phyloP scores from a whole-genome alignment of 1,284 basidiomycete genomes.

The Ustilago cynodontis region DNA sequence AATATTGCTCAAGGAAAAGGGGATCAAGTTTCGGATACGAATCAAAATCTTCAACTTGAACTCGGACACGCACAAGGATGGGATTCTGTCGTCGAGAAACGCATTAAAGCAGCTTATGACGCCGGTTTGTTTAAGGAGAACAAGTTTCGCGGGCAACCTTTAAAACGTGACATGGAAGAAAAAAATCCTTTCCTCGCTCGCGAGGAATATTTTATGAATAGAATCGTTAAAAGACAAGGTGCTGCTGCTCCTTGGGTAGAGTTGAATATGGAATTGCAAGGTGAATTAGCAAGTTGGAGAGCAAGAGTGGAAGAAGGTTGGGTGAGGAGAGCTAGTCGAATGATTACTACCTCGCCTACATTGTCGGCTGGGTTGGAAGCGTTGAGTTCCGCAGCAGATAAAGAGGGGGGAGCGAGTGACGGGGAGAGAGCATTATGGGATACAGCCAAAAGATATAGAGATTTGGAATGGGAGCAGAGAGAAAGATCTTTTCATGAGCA shows the following conservation, averaged over 20 bases:
- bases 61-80: constrained; percentile 55
- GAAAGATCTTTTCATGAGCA: constrained; percentile 72
- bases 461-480: constrained; percentile 80
- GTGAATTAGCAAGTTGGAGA: constrained; percentile 77
- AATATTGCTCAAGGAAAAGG: constrained; percentile 63
- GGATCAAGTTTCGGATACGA: constrained; percentile 62
- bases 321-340: constrained; percentile 77
- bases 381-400: constrained; percentile 25
- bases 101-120: constrained; percentile 75
- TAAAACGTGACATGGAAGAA: constrained; percentile 77
- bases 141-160: constrained; percentile 81
- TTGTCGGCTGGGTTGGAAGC: constrained; percentile 72
- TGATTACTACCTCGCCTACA: constrained; percentile 71
- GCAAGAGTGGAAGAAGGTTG: constrained; percentile 76
- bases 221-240: constrained; percentile 85
- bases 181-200: constrained; percentile 76
- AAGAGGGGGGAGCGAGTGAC: background rate
- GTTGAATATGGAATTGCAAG: constrained; percentile 78
- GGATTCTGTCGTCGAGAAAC: constrained; percentile 60
- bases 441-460: constrained; percentile 74
- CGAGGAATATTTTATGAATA: constrained; percentile 78
- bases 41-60: constrained; percentile 31
- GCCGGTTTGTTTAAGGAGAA: constrained; percentile 81
- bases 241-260: constrained; percentile 93
- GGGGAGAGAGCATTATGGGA: constrained; percentile 25